Conservation (phyloP, 1,139 yeast species). For the Maudiozyma humilis region DNA sequence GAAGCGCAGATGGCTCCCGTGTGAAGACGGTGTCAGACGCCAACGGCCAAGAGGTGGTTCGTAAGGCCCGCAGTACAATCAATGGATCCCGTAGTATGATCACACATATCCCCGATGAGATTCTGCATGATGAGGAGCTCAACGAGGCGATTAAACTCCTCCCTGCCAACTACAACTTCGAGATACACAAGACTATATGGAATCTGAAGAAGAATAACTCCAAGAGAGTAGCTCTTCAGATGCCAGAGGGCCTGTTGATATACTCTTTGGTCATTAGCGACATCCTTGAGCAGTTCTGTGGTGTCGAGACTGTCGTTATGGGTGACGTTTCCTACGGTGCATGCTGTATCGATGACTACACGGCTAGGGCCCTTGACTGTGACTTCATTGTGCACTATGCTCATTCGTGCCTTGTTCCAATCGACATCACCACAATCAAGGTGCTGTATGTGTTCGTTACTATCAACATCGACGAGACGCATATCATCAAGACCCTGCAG, state of each 20-base stretch:
- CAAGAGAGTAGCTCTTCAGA: conserved; percentile 79
- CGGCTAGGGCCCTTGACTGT: conserved; percentile 87
- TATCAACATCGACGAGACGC: conserved; percentile 76
- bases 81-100: conserved; percentile 45
- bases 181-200: conserved; percentile 93
- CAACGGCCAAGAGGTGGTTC: conserved; percentile 26
- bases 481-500: conserved; percentile 66
- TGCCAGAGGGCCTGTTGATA: conserved; percentile 93
- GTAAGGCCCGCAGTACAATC: conserved; percentile 24
- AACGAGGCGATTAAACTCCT: conserved; percentile 72
- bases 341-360: conserved; percentile 93
- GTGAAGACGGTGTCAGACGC: conserved; percentile 9
- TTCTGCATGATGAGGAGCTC: conserved; percentile 66
- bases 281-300: conserved; percentile 83
- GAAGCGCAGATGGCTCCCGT: conserved; percentile 16
- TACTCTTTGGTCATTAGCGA: conserved; percentile 84
- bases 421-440: conserved; percentile 81
- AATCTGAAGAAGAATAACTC: conserved; percentile 69
- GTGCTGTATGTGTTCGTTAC: conserved; percentile 94
- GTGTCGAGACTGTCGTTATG: conserved; percentile 85
- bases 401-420: conserved; percentile 93
- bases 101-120: conserved; percentile 88
- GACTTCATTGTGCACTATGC: conserved; percentile 96
- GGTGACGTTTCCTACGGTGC: conserved; percentile 99
- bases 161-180: conserved; percentile 91